phyloP scores from a whole-genome alignment of 345 rosid genomes.

The Populus davidiana region DNA sequence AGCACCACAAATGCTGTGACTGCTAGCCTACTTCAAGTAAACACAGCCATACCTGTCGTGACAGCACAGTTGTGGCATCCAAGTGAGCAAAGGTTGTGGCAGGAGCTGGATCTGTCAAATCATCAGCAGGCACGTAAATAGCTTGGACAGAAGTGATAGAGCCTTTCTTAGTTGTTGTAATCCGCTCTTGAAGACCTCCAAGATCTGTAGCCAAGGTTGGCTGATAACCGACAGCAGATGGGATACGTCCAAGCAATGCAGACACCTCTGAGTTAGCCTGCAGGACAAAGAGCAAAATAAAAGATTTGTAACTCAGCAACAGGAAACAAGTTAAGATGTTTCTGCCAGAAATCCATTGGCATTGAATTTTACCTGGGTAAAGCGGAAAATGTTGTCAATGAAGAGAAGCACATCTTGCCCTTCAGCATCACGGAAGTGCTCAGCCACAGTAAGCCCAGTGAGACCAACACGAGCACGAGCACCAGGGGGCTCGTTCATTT shows the following conservation, averaged over 20 bases:
- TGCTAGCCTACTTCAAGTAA: not conserved
- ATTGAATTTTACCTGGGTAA: constrained; percentile 61
- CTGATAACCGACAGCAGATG: constrained; percentile 99
- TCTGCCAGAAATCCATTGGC: not conserved
- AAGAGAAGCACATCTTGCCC: constrained; percentile 99
- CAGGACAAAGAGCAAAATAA: constrained; percentile 4
- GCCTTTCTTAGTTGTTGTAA: constrained; percentile 98
- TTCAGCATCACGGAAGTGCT: constrained; percentile 97
- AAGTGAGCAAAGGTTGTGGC: constrained; percentile 99
- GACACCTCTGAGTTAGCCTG: constrained; percentile 99
- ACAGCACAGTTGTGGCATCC: constrained; percentile 98
- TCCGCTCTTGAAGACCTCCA: constrained; percentile 98
- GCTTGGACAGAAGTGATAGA: constrained; percentile 99
- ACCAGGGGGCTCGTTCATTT: constrained; percentile 99
- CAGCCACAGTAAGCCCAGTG: constrained; percentile 95
- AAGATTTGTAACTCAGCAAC: not conserved
- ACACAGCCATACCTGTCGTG: constrained; percentile 64
- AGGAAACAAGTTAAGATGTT: too few relatives aligned
- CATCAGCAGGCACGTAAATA: constrained; percentile 98
- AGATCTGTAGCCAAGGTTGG: constrained; percentile 98
- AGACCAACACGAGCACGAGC: constrained; percentile 99
- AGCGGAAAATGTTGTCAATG: constrained; percentile 94
- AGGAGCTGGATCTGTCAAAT: constrained; percentile 99
- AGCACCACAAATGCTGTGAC: not conserved
- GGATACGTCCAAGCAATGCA: constrained; percentile 97